These are phyloP conservation scores for Aspergillus quadricinctus DNA, from an alignment of 2,329 filamentous ascomycete species.

Conservation along the genomic window DNA sequence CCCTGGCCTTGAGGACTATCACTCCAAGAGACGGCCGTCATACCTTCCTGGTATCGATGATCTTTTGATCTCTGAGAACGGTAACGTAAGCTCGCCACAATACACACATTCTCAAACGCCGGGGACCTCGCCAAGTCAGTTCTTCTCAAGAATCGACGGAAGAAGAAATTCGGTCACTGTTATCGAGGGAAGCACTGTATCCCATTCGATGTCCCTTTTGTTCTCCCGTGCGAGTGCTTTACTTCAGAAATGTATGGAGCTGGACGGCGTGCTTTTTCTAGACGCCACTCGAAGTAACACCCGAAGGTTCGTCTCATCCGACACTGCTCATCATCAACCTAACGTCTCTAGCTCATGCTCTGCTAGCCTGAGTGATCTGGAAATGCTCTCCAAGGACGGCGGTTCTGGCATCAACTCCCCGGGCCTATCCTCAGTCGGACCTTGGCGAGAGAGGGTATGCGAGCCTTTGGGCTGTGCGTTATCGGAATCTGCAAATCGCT, in stretches of 20 bases:
- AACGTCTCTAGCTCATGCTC: constrained; percentile 7
- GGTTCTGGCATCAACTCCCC: constrained; percentile 3
- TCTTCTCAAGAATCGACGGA: not conserved
- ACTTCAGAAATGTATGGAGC: constrained; percentile 37
- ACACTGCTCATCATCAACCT: not conserved
- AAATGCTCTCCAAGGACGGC: constrained; percentile 2
- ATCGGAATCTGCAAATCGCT: constrained; percentile 1
- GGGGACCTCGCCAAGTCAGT: not conserved
- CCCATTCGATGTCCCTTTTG: constrained; percentile 18
- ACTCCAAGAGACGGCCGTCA: not conserved
- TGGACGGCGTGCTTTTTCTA: constrained; percentile 34
- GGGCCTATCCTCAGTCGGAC: constrained; percentile 5
- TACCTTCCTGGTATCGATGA: not conserved
- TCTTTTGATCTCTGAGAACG: not conserved
- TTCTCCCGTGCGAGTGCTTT: constrained; percentile 43
- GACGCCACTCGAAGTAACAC: constrained; percentile 15
- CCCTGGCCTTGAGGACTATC: not conserved
- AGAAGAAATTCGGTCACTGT: constrained; percentile 5
- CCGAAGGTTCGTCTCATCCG: constrained; percentile 12
- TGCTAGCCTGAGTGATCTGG: constrained; percentile 11
- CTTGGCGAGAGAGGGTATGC: constrained; percentile 12
- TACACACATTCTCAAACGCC: not conserved
- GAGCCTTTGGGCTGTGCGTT: constrained; percentile 9
- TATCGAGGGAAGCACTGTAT: constrained; percentile 5
- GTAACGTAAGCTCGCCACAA: not conserved